phyloP scores from a whole-genome alignment of 768 basidiomycete species.

The Kwoniella sp. region DNA sequence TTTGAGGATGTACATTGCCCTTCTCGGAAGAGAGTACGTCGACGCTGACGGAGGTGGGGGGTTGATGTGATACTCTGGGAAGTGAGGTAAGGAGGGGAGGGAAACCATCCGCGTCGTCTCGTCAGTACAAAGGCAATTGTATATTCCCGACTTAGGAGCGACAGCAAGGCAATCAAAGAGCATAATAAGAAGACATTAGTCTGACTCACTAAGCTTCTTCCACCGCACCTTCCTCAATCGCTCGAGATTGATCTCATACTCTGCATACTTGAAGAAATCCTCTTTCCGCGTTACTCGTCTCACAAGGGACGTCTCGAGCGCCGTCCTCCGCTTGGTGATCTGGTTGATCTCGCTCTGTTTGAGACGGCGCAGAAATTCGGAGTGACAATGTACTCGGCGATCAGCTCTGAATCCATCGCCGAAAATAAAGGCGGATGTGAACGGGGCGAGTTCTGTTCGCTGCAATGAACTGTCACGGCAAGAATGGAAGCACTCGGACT shows the following conservation, averaged over 20 bases:
- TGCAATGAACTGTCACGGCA: no score
- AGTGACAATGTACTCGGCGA: background rate
- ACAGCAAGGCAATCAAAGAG: no score
- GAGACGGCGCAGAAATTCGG: background rate
- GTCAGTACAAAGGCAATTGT: no score
- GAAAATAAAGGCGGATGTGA: no score
- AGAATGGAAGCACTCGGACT: slow-evolving; percentile 45
- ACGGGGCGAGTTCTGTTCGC: background rate
- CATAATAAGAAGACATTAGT: no score
- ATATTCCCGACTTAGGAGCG: no score
- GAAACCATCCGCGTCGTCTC: no score
- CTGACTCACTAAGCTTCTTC: slow-evolving; percentile 68
- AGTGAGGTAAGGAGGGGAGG: no score
- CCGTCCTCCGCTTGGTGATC: slow-evolving; percentile 80
- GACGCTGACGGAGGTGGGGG: slow-evolving; percentile 68
- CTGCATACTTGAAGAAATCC: slow-evolving; percentile 87
- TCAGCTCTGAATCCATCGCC: background rate
- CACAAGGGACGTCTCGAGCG: slow-evolving; percentile 79
- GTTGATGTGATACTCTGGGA: slow-evolving; percentile 49
- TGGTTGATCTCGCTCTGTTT: slow-evolving; percentile 74
- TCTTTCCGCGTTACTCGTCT: slow-evolving; percentile 80
- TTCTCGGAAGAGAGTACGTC: slow-evolving; percentile 78
- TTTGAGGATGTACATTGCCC: slow-evolving; percentile 88
- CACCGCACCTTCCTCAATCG: slow-evolving; percentile 74
- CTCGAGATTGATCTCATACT: slow-evolving; percentile 88